Evolutionary conservation across 2,329 filamentous ascomycete species (phyloP), one percentile per base, ranked within the genome.

Genomic region (Botryotinia calthae): DNA sequence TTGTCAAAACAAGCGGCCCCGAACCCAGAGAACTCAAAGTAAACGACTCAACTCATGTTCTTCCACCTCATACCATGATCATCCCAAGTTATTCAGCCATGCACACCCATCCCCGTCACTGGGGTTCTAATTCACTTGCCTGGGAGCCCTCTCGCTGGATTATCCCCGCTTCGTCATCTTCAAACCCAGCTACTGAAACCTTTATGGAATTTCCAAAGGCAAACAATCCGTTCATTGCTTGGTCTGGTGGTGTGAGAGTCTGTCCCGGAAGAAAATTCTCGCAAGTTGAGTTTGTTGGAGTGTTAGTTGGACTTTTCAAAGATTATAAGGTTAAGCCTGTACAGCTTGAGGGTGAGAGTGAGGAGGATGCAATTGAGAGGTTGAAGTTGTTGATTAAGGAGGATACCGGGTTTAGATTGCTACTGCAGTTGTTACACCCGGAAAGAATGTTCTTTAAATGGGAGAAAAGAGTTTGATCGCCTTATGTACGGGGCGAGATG

Each of bases 101-200:
- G 44, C 68, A 70, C 10, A 70, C 58, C 1, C 58, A 63, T 40
- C 68, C 68, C n/a, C 68, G 68, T 8, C 20, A 70, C 7, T 70
- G 68, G 58, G 68, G 58, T 46, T 34, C 40, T 6, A 70, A 70
- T n/a, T 70, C 68, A 9, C 68, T 70, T 5, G 42, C 28, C 1
- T 70, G 68, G 68, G 56, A 70, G 22, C 68, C 68, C 3, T 63
- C 56, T 16, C 68, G 68, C 18, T 70, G 68, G 58, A 51, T 70
- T 28, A 28, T 56, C n/a, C 56, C 40, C 9, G 20, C 54, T 14
- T 34, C 56, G 20, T 54, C 54, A 34, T 20, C 67, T 28, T 61
- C 37, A 22, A 34, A 48, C 3, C 31, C 9, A 0, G 66, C 22
- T 3, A 16, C 66, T 12, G 51, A 59, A 59, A 44, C 54, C 9